Evolutionary conservation across 352 stramenopile species (phyloP).

Genomic region (Phytophthora quininea): DNA sequence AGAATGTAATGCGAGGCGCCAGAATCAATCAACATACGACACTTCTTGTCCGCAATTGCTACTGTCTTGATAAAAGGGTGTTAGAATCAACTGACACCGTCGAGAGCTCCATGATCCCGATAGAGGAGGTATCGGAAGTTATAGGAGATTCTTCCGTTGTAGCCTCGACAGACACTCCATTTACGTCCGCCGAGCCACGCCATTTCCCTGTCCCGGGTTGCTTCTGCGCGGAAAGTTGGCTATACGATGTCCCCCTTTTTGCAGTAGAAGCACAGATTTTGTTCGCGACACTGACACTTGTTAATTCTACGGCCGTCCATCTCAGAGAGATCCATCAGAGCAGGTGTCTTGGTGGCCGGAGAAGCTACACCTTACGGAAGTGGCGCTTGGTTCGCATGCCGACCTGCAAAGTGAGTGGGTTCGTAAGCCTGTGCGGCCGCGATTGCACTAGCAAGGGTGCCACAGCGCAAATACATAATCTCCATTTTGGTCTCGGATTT

Average conservation of each 20-base stretch:
- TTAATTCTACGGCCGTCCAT: constrained; percentile 3
- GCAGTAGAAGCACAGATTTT: constrained; percentile 17
- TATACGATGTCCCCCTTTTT: constrained; percentile 9
- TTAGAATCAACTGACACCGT: neutral
- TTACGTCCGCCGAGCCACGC: constrained; percentile 3
- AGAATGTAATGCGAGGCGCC: constrained; percentile 5
- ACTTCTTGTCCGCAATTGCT: neutral
- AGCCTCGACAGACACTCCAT: constrained; percentile 12
- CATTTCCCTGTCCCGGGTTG: neutral
- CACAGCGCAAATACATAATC: constrained; percentile 10
- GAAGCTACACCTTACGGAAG: neutral
- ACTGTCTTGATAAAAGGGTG: constrained; percentile 3
- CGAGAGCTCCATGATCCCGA: constrained; percentile 10
- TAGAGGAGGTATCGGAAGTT: neutral
- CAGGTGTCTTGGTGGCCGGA: neutral
- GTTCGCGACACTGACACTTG: neutral
- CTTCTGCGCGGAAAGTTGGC: neutral
- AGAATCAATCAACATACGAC: constrained; percentile 6
- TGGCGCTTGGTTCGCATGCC: neutral
- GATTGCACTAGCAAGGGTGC: neutral
- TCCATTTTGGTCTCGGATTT: constrained; percentile 14
- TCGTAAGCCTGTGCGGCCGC: neutral
- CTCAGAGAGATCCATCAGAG: neutral
- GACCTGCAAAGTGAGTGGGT: neutral
- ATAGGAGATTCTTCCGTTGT: constrained; percentile 6